phyloP scores from a whole-genome alignment of 1,139 yeast species.

The Candida gigantensis region DNA sequence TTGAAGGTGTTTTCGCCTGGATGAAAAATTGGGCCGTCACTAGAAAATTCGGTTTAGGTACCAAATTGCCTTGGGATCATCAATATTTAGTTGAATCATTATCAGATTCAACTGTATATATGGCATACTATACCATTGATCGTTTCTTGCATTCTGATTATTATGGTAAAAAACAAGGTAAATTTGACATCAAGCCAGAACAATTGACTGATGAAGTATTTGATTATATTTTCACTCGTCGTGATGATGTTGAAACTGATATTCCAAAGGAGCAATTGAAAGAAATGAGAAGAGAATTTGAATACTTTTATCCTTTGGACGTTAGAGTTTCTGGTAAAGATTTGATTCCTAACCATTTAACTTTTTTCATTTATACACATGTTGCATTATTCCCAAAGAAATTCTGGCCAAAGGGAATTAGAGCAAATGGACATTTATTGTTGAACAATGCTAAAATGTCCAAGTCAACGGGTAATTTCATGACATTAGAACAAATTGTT shows the following conservation, averaged over 20 bases:
- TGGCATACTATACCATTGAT: constrained; percentile 90
- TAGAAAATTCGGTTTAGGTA: constrained; percentile 95
- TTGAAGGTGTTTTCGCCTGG: constrained; percentile 95
- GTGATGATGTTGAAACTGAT: constrained; percentile 57
- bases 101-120: constrained; percentile 94
- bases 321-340: constrained; percentile 94
- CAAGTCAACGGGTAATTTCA: constrained; percentile 94
- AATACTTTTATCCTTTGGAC: constrained; percentile 93
- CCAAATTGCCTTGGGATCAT: constrained; percentile 96
- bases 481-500: constrained; percentile 83
- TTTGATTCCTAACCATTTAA: constrained; percentile 94
- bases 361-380: constrained; percentile 90
- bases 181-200: constrained; percentile 72
- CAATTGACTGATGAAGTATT: constrained; percentile 93
- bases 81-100: constrained; percentile 91
- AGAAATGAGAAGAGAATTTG: constrained; percentile 86
- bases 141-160: constrained; percentile 86
- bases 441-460: constrained; percentile 98
- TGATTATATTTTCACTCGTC: constrained; percentile 83
- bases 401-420: constrained; percentile 92
- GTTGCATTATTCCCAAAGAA: constrained; percentile 89
- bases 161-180: constrained; percentile 77
- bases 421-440: constrained; percentile 94
- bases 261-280: constrained; percentile 71
- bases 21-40: constrained; percentile 98